Evolutionary conservation across 163 green algal genomes (phyloP).

Genomic region (Scenedesmus sp.): DNA sequence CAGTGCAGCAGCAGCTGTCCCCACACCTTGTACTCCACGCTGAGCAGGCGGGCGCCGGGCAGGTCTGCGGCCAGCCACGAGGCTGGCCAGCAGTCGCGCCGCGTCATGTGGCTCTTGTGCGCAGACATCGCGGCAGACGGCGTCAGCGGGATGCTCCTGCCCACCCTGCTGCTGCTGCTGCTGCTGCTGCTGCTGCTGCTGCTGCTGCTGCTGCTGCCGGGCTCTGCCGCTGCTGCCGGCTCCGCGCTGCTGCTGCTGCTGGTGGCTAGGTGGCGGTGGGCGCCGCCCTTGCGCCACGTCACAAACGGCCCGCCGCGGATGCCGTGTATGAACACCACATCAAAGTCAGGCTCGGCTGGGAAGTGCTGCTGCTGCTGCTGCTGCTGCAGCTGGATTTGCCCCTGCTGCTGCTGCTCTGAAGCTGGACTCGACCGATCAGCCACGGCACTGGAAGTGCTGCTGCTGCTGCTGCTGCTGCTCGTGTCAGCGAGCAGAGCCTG

Average conservation of each 20-base stretch:
- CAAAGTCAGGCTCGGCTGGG: slow-evolving; percentile 63
- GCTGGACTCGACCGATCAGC: background rate
- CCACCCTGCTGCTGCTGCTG: too few species aligned
- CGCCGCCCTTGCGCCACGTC: slow-evolving; percentile 83
- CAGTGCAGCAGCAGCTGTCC: too few species aligned
- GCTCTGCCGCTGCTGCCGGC: background rate
- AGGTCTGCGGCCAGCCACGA: slow-evolving; percentile 82
- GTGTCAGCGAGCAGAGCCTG: slow-evolving; percentile 8
- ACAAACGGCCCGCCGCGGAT: slow-evolving; percentile 94
- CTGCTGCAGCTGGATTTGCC: background rate
- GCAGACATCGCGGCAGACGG: background rate
- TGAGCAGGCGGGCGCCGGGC: slow-evolving; percentile 82
- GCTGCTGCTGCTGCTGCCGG: slow-evolving; percentile 25
- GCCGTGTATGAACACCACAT: slow-evolving; percentile 98
- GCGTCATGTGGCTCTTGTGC: slow-evolving; percentile 42
- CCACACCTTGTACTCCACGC: slow-evolving; percentile 89
- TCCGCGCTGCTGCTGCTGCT: slow-evolving; percentile 23
- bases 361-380: background rate
- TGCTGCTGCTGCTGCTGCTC: background rate
- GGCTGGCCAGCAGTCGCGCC: slow-evolving; percentile 79
- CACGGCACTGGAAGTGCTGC: background rate
- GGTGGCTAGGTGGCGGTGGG: background rate
- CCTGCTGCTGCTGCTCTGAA: background rate
- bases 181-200: background rate
- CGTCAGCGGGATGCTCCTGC: background rate